phyloP scores from a whole-genome alignment of 371 early-diverging fungal genomes.

The Lichtheimia hyalospora region DNA sequence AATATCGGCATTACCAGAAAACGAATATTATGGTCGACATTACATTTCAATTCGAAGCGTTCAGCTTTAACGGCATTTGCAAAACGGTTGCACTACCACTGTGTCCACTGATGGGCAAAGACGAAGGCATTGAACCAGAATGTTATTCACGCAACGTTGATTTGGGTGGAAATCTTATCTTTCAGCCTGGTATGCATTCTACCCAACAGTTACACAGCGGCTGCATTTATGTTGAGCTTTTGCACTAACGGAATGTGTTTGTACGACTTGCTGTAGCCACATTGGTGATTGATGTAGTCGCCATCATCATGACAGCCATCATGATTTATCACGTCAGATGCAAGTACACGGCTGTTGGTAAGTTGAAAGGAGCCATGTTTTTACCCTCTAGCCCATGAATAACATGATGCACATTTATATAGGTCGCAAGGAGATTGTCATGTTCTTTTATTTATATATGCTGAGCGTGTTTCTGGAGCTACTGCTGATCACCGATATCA shows the following conservation, averaged over 20 bases:
- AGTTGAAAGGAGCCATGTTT: constrained; percentile 15
- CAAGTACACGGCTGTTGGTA: constrained; percentile 97
- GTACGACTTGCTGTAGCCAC: constrained; percentile 50
- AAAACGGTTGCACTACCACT: constrained; percentile 76
- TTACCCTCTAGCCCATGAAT: background rate
- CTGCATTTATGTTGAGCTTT: too few relatives aligned
- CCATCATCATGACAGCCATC: constrained; percentile 92
- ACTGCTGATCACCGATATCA: constrained; percentile 83
- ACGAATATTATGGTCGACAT: constrained; percentile 31
- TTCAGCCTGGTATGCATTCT: constrained; percentile 78
- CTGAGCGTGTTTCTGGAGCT: constrained; percentile 81
- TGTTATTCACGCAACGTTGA: constrained; percentile 95
- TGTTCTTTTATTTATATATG: constrained; percentile 95
- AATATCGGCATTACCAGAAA: too few relatives aligned
- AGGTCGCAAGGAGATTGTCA: constrained; percentile 95
- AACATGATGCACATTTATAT: constrained; percentile 2
- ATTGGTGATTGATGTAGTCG: constrained; percentile 85
- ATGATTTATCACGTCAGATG: constrained; percentile 96
- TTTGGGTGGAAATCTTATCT: constrained; percentile 72
- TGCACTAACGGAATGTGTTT: too few relatives aligned
- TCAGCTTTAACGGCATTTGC: constrained; percentile 86
- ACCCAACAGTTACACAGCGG: background rate
- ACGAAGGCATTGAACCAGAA: constrained; percentile 76
- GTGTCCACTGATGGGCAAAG: constrained; percentile 83
- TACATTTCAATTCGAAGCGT: constrained; percentile 67